Conservation (phyloP, 1,284 basidiomycete genomes). For the Ustilago sp. region DNA sequence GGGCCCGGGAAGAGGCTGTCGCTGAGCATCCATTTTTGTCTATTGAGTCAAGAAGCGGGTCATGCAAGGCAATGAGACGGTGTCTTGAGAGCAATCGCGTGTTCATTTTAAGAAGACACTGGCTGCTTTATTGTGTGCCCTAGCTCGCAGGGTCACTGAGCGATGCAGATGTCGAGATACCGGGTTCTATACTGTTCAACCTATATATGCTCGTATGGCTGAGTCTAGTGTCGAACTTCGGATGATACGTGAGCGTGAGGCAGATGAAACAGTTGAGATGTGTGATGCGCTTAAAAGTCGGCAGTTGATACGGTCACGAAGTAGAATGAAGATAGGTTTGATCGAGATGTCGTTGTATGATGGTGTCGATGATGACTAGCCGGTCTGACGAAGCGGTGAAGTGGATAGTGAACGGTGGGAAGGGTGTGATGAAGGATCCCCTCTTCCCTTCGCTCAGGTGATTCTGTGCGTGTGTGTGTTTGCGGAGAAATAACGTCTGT, state of each 20-base stretch:
- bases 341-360: not conserved
- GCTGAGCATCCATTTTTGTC: constrained; percentile 14
- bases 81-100: not conserved
- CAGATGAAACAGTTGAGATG: constrained; percentile 1
- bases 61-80: not conserved
- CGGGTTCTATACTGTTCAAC: too few relatives aligned
- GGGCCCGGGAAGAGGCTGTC: constrained; percentile 2
- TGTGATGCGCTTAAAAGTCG: too few relatives aligned
- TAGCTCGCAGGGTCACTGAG: not conserved
- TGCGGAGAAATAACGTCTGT: not conserved
- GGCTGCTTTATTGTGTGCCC: not conserved
- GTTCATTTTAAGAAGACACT: not conserved
- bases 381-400: too few relatives aligned
- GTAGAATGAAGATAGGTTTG: too few relatives aligned
- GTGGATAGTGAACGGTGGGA: too few relatives aligned
- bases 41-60: not conserved
- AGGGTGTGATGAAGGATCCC: not conserved
- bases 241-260: not conserved
- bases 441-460: not conserved
- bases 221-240: not conserved
- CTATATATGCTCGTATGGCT: too few relatives aligned
- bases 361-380: not conserved
- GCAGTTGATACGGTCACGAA: too few relatives aligned
- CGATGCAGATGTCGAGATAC: not conserved
- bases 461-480: not conserved